Evolutionary conservation across 805 yeast species (phyloP), one percentile per base, ranked within the genome.

Genomic region (Zygotorulaspora danielsina): DNA sequence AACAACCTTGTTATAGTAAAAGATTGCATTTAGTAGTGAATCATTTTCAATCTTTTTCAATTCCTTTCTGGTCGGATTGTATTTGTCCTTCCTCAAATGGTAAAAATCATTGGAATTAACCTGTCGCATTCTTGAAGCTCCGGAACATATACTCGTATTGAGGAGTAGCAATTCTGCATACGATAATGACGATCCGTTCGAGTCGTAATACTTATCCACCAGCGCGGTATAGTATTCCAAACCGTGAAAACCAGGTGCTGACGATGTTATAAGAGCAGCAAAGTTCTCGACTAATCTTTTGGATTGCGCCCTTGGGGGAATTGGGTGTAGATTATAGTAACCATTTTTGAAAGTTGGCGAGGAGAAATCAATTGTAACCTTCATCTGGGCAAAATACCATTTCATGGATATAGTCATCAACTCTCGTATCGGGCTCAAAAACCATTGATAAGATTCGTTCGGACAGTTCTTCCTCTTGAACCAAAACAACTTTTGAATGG

Each of bases 1-100:
- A 4, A 72, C 58, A 6, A 77, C 54, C 43, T 75, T 66, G 48
- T 75, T 77, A 48, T 71, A 80, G 51, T 75, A 80, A 50, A 59
- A 73, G 17, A 78, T 54, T 0, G 79, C 59, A 48, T 71, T 72
- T 11, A 56, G 50, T 5, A 66, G 50, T 42, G 65, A 55, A 2
- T 49, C 38, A 6, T 51, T 48, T 38, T 65, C 69, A 3, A 65
- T 39, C 1, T 44, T 45, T 13, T 46, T 45, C 5, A 65, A 32
- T 8, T 55, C 53, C 2, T 50, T 54, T 3, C 52, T 17, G 12
- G 53, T 46, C 4, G 56, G 53, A 19, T 46, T 46, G 19, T 38
- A 41, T 37, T 41, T 42, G 36, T 53, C 57, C 28, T 53, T 53
- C 38, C 53, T 47, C 7, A 47, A 28, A 27, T 36, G 49, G 21